Conservation (phyloP, 768 basidiomycete species). For the Boletus pseudo-olivaceus region DNA sequence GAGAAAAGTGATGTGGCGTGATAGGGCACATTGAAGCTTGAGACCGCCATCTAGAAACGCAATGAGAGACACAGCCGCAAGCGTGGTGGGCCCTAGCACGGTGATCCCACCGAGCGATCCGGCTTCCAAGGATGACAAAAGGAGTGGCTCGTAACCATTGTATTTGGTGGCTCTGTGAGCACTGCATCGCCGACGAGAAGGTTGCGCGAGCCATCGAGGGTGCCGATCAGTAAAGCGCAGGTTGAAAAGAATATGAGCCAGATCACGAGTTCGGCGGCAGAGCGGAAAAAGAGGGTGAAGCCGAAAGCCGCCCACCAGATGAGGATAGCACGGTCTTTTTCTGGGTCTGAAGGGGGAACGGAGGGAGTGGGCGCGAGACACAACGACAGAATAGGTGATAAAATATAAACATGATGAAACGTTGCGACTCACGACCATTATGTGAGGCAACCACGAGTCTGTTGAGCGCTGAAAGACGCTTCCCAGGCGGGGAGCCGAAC, state of each 20-base stretch:
- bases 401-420: conserved; percentile 9
- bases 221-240: conserved; percentile 4
- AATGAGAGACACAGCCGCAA: neutral
- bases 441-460: no score
- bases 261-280: conserved; percentile 5
- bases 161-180: conserved; percentile 9
- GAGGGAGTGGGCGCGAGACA: neutral
- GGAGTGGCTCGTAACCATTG: conserved; percentile 7
- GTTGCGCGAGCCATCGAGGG: conserved; percentile 7
- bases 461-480: neutral
- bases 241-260: conserved; percentile 1
- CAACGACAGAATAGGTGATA: conserved; percentile 9
- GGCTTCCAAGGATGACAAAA: conserved; percentile 8
- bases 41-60: conserved; percentile 1
- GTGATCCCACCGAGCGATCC: conserved; percentile 13
- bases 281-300: conserved; percentile 8
- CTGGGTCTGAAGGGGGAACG: neutral
- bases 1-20: neutral
- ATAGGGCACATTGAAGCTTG: neutral
- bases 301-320: conserved; percentile 15
- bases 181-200: conserved; percentile 12
- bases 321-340: conserved; percentile 4
- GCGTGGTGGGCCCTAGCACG: conserved; percentile 8
- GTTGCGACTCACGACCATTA: neutral
- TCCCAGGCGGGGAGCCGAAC: neutral